These are phyloP conservation scores for Malus orientalis DNA, from an alignment of 306 rosid genomes.

Conservation along the genomic window DNA sequence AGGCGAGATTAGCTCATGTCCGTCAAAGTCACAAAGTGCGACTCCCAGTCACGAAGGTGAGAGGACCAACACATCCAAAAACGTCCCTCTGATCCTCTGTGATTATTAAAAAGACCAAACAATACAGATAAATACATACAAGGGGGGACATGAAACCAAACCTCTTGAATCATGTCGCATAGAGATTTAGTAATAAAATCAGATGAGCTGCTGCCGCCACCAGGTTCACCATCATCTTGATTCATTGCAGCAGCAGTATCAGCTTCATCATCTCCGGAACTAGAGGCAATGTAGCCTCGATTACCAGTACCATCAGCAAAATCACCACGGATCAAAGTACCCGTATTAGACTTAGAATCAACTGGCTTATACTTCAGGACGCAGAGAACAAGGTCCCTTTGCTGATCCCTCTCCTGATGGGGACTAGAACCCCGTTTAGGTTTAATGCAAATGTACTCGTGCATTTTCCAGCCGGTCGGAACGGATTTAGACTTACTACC, in stretches of 20 bases:
- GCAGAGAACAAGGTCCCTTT: conserved; percentile 40
- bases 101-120: neutral
- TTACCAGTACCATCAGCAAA: conserved; percentile 11
- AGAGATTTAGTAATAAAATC: no score
- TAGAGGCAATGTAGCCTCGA: conserved; percentile 4
- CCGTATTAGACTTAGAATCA: neutral
- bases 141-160: neutral
- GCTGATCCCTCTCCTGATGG: neutral
- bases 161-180: neutral
- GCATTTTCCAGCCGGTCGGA: conserved; percentile 42
- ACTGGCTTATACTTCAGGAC: conserved; percentile 29
- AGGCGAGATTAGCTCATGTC: no score
- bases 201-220: neutral
- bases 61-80: neutral
- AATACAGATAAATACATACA: neutral
- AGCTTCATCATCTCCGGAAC: neutral
- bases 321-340: neutral
- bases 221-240: neutral
- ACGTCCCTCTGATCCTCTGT: neutral
- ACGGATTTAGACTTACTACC: conserved; percentile 20
- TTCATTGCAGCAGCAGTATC: neutral
- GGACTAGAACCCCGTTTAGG: neutral
- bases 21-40: neutral
- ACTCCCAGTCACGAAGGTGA: neutral
- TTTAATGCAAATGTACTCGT: conserved; percentile 33